Percentiles rank a stretch among this genome's conserved stretches.
Conservation (phyloP, 75 land plant genomes). For the Selaginella moellendorffii region DNA sequence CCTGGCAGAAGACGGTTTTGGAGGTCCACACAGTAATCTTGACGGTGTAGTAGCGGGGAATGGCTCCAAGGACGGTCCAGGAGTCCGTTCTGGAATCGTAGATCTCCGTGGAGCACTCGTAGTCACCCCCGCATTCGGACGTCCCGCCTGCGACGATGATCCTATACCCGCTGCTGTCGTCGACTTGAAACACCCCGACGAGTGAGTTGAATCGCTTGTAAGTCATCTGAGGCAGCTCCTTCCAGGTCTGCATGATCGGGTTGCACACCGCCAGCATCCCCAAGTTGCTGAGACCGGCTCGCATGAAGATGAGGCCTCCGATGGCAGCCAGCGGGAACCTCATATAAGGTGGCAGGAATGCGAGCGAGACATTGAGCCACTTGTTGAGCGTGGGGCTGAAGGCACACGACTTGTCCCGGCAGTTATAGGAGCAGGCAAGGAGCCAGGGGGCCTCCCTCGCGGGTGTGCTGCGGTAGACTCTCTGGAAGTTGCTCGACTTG, state of each 20-base stretch:
- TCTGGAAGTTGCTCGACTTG: conserved; percentile 6
- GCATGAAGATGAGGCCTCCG: conserved; percentile 27
- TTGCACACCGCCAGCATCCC: conserved; percentile 36
- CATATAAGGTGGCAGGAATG: conserved; percentile 25
- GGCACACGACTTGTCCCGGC: conserved; percentile 24
- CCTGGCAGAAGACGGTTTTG: conserved; percentile 32
- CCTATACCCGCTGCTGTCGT: conserved; percentile 3
- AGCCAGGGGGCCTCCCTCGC: conserved; percentile 30
- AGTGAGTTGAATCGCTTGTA: conserved; percentile 32
- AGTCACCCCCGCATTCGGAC: conserved; percentile 27
- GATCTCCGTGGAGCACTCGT: conserved; percentile 44
- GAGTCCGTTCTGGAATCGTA: conserved; percentile 34
- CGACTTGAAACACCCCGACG: conserved; percentile 26
- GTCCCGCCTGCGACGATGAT: conserved; percentile 54
- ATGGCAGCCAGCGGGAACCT: conserved; percentile 32
- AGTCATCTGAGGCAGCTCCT: conserved; percentile 29
- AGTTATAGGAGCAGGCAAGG: conserved; percentile 32
- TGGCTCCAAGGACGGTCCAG: conserved; percentile 27
- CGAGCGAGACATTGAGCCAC: conserved; percentile 40
- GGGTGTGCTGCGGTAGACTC: conserved; percentile 5
- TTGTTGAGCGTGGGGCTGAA: conserved; percentile 24
- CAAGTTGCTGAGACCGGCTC: conserved; percentile 8
- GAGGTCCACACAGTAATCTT: conserved; percentile 54
- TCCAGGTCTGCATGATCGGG: conserved; percentile 32
- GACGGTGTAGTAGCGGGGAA: conserved; percentile 44